Evolutionary conservation across 441 rosid species (phyloP), one percentile per base, ranked within the genome.

Genomic region (Macaranga tanarius): DNA sequence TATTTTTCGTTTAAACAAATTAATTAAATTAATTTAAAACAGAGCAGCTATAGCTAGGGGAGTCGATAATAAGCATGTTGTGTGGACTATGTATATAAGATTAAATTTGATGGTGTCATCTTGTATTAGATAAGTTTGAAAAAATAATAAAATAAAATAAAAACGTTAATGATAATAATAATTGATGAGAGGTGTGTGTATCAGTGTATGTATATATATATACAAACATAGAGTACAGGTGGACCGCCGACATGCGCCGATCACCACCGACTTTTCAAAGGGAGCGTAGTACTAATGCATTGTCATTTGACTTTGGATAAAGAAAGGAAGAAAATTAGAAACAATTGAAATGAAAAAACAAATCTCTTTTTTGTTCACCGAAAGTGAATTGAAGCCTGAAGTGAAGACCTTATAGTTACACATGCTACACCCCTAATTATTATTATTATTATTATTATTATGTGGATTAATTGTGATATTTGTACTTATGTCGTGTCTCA

Each of bases 181-280:
- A 13, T 50, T 50, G n/a, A 50, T 57, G 78, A 75, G 64, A 71
- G 48, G 65, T 3, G 7, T 34, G 38, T 2, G 38, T 34, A n/a
- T n/a, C n/a, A n/a, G n/a, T n/a, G n/a, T n/a, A n/a, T n/a, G n/a
- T n/a, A n/a, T n/a, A n/a, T n/a, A 34, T 34, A 34, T 34, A 4
- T 34, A 34, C 1, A 34, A 34, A 34, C 38, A 34, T 34, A 5
- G 6, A 34, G 38, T 34, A 56, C 58, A 71, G 62, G 70, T 72
- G 83, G 83, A 77, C 88, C 86, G 69, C 87, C 88, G 91, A 84
- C 88, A 83, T 83, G 88, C 84, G 90, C 88, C 83, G 80, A 81
- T 84, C 76, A 22, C 5, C 86, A 89, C 92, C 94, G 92, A 87
- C 94, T 70, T 81, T 83, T 65, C 42, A 17, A 34, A 17, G 71